phyloP scores from a whole-genome alignment of 2,329 filamentous ascomycete species.

The Alternaria alternata region DNA sequence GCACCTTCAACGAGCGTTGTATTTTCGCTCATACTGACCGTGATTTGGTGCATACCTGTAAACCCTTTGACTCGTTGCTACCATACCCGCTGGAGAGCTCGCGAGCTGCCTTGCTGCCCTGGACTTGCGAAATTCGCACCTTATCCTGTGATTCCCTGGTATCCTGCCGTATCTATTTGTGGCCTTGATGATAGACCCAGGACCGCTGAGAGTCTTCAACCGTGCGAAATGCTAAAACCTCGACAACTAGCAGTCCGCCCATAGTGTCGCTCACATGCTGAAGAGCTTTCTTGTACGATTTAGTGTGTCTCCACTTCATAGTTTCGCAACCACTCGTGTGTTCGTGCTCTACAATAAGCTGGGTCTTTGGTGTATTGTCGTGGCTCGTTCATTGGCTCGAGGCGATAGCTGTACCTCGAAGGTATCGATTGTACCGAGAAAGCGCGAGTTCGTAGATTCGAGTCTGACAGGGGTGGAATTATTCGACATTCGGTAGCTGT shows the following conservation, averaged over 20 bases:
- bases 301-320: accelerated
- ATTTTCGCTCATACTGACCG: not conserved
- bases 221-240: no score
- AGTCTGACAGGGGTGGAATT: not conserved
- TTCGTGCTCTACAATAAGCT: not conserved
- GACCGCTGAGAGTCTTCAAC: not conserved
- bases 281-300: accelerated
- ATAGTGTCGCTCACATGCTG: not conserved
- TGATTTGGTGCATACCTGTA: not conserved
- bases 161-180: not conserved
- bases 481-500: not conserved
- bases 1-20: no score
- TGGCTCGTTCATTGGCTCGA: not conserved
- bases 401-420: not conserved
- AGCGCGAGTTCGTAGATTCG: not conserved
- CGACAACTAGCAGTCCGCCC: not conserved
- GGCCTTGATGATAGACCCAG: not conserved
- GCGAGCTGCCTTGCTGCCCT: accelerated
- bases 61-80: not conserved
- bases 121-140: not conserved
- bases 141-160: not conserved
- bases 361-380: not conserved
- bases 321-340: not conserved
- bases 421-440: no score
- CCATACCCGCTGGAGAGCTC: no score